phyloP scores from a whole-genome alignment of 2,329 filamentous ascomycete genomes.

The Fusarium caatingaense region DNA sequence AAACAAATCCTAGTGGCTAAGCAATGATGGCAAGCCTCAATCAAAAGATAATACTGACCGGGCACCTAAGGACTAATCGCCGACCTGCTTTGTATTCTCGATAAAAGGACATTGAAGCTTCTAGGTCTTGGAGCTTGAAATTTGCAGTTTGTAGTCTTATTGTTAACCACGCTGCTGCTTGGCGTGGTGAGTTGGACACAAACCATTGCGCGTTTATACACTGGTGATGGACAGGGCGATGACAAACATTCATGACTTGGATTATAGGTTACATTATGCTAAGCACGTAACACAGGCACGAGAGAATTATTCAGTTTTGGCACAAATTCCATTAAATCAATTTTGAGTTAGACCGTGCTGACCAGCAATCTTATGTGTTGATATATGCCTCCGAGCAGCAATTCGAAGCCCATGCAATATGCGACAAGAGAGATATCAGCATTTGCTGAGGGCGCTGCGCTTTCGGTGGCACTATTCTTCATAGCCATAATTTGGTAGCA shows the following conservation, averaged over 20 bases:
- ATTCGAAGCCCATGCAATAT: constrained; percentile 1
- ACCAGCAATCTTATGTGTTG: not conserved
- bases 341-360: constrained; percentile 18
- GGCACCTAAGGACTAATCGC: not conserved
- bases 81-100: not conserved
- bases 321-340: constrained; percentile 12
- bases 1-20: not conserved
- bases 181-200: not conserved
- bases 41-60: not conserved
- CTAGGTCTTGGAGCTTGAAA: not conserved
- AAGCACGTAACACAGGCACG: not conserved
- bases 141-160: not conserved
- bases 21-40: not conserved
- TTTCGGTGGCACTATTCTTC: not conserved
- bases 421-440: not conserved
- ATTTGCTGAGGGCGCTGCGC: not conserved
- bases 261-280: not conserved
- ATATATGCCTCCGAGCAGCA: constrained; percentile 8
- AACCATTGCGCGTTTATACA: not conserved
- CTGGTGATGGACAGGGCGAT: not conserved
- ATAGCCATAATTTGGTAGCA: not conserved
- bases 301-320: not conserved
- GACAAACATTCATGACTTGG: not conserved
- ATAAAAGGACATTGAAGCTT: not conserved
- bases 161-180: not conserved